phyloP scores from a whole-genome alignment of 257 asterid genomes.

The Penstemon davidsonii region DNA sequence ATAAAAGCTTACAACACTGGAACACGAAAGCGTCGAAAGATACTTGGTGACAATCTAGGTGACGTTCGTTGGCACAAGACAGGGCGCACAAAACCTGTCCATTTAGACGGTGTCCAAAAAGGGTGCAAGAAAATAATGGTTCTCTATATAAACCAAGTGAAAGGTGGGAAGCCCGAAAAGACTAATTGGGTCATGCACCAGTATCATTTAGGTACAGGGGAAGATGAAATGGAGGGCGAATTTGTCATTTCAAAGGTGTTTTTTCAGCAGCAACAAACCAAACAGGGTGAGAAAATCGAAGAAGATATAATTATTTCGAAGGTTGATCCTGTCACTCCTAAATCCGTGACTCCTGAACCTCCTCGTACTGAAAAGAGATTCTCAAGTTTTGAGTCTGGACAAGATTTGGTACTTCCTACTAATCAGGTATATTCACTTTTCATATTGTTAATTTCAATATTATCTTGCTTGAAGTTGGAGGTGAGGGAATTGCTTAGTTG shows the following conservation, averaged over 20 bases:
- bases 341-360: constrained; percentile 71
- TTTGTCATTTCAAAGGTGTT: constrained; percentile 85
- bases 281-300: constrained; percentile 53
- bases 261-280: constrained; percentile 79
- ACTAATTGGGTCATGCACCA: constrained; percentile 99
- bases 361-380: constrained; percentile 48
- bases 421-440: constrained; percentile 33
- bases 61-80: constrained; percentile 99
- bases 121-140: constrained; percentile 99
- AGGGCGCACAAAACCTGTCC: constrained; percentile 89
- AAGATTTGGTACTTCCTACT: constrained; percentile 32
- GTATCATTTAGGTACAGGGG: constrained; percentile 85
- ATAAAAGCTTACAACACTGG: constrained; percentile 93
- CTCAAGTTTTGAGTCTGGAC: constrained; percentile 29
- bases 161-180: constrained; percentile 88
- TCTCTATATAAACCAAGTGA: constrained; percentile 63
- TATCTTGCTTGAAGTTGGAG: background rate
- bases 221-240: constrained; percentile 88
- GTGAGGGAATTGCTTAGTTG: background rate
- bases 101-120: constrained; percentile 72
- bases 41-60: constrained; percentile 62
- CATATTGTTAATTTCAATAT: background rate
- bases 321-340: constrained; percentile 86
- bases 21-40: constrained; percentile 88
- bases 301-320: constrained; percentile 41